Evolutionary conservation across 2,329 filamentous ascomycete species (phyloP).

Genomic region (Xylariaceae sp.): DNA sequence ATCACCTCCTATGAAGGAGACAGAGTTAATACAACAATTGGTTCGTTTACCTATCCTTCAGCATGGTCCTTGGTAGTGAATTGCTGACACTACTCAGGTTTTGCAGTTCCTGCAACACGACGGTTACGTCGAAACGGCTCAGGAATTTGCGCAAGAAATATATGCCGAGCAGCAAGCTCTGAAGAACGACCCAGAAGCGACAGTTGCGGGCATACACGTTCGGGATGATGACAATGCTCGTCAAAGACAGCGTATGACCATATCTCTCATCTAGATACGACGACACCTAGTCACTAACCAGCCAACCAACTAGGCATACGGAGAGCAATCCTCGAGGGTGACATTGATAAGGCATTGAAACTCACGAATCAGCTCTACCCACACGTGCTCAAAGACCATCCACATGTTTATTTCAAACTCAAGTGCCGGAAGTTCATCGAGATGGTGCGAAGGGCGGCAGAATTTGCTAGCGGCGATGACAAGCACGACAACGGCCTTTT

Average conservation of each 20-base stretch:
- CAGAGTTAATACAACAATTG: constrained; percentile 72
- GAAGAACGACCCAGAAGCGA: constrained; percentile 48
- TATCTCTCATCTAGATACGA: background rate
- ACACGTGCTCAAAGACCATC: constrained; percentile 70
- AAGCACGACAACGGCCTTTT: constrained; percentile 37
- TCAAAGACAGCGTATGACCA: constrained; percentile 68
- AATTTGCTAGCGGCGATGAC: constrained; percentile 49
- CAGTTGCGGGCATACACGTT: constrained; percentile 57
- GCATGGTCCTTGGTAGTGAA: background rate
- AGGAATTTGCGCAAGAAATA: constrained; percentile 80
- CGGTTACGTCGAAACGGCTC: constrained; percentile 88
- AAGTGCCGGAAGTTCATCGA: constrained; percentile 91
- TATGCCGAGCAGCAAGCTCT: constrained; percentile 66
- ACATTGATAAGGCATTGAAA: constrained; percentile 86
- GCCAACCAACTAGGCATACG: constrained; percentile 63
- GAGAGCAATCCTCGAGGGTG: constrained; percentile 78
- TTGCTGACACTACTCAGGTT: constrained; percentile 37
- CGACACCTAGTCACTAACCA: constrained; percentile 9
- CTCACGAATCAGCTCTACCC: constrained; percentile 74
- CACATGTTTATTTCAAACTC: constrained; percentile 80
- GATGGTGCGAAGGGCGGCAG: constrained; percentile 74
- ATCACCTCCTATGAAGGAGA: constrained; percentile 59
- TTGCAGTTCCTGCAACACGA: constrained; percentile 91
- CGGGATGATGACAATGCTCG: constrained; percentile 81
- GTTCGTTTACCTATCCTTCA: constrained; percentile 37